A percentile compares a stretch with the other conserved stretches of the same genome.
These are phyloP conservation scores for Zygosaccharomyces lentus DNA, from an alignment of 805 yeast species.

Conservation along the genomic window DNA sequence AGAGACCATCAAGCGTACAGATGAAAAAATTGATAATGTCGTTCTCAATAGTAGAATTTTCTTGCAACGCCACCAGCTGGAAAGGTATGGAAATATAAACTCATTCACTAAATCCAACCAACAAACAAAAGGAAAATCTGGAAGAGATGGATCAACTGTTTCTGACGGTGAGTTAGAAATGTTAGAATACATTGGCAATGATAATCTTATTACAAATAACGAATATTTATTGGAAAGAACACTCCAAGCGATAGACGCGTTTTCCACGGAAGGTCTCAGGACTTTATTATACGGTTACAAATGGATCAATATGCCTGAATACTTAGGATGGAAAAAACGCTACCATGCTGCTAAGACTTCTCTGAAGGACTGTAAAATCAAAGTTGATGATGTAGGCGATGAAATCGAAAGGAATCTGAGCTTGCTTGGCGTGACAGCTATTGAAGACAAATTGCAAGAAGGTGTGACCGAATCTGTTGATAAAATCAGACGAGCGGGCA, in stretches of 20 bases:
- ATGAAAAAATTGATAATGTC: conserved; percentile 51
- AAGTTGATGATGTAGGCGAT: conserved; percentile 70
- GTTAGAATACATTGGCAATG: conserved; percentile 44
- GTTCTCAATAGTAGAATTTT: conserved; percentile 52
- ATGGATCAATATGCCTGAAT: conserved; percentile 59
- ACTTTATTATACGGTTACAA: conserved; percentile 80
- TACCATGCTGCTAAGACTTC: conserved; percentile 78
- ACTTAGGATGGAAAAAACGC: conserved; percentile 59
- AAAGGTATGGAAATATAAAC: conserved; percentile 42
- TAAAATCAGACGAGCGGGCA: conserved; percentile 86
- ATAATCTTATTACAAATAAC: conserved; percentile 60
- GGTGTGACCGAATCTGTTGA: conserved; percentile 98
- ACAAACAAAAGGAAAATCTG: background rate
- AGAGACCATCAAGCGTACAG: conserved; percentile 40
- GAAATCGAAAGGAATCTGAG: conserved; percentile 63
- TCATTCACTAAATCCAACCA: conserved; percentile 7
- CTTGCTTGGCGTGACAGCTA: conserved; percentile 89
- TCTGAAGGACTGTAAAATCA: conserved; percentile 56
- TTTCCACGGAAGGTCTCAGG: conserved; percentile 91
- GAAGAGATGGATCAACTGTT: conserved; percentile 8
- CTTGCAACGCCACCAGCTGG: conserved; percentile 53
- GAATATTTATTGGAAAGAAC: conserved; percentile 78
- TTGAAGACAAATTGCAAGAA: conserved; percentile 91
- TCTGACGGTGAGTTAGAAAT: conserved; percentile 13
- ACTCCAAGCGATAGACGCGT: conserved; percentile 85